Evolutionary conservation across 768 basidiomycete genomes (phyloP), one percentile per base, ranked within the genome.

Genomic region (Lyophyllum shimeji): DNA sequence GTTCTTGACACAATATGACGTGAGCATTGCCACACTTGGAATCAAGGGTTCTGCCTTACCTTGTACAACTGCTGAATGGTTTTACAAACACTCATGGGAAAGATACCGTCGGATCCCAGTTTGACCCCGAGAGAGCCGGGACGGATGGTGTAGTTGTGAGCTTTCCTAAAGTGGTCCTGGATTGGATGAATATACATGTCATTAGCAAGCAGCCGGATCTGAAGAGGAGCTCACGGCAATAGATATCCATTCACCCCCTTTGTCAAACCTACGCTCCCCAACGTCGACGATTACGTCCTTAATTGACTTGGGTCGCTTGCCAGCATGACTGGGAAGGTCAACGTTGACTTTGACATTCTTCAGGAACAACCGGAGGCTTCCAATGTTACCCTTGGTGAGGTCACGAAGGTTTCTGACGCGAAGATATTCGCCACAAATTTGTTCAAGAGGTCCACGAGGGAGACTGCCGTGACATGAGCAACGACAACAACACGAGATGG

Each of bases 61-160:
- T 69, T 68, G 50, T 67, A 72, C 3, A 73, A 44, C 34, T 74
- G 71, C 17, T 68, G 59, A 1, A 60, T 50, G 3, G 71, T 71
- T 7, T 18, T 53, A 39, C 71, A 72, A 13, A 57, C 63, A 1
- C 25, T 50, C 23, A 71, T 64, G 0, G 71, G 72, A 34, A 73
- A 70, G 4, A 70, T n/a, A 13, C 65, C 68, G 34, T 63, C 65
- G 13, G 50, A 44, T 7, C 65, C 65, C 21, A 71, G 46, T 40
- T 57, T 64, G 15, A 74, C 63, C 12, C 73, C 73, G 17, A 72
- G 43, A 7, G 66, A 58, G 2, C 59, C 52, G 2, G 58, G 56
- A 4, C 60, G 61, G 2, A 74, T 68, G 12, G 48, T 40, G 15
- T 59, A 48, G 9, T 62, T 60, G 50, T 74, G 63, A 0, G 56